These are phyloP conservation scores for Breviolum minutum DNA, from an alignment of 73 alveolate species.

Conservation along the genomic window DNA sequence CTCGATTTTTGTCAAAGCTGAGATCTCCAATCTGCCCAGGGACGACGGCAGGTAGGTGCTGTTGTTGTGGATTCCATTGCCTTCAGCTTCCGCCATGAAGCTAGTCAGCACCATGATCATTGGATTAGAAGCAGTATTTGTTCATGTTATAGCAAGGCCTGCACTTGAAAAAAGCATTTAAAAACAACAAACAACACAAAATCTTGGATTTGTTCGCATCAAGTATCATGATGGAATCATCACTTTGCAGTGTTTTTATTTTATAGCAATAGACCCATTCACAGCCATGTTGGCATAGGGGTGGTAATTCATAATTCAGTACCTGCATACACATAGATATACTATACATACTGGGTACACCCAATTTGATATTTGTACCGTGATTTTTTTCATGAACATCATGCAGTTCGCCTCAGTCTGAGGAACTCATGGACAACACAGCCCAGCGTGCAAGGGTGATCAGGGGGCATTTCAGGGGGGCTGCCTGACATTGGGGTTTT, in stretches of 20 bases:
- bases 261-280: too few species aligned
- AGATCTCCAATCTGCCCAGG: not conserved
- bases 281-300: too few species aligned
- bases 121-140: too few species aligned
- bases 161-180: too few species aligned
- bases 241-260: not conserved
- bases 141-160: too few species aligned
- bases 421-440: constrained; percentile 89
- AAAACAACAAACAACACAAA: too few species aligned
- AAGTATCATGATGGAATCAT: not conserved
- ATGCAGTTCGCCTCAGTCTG: not conserved
- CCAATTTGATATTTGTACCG: not conserved
- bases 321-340: too few species aligned
- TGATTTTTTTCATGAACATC: not conserved
- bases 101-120: not conserved
- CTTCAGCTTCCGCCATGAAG: constrained; percentile 89
- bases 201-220: too few species aligned
- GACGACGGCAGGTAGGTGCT: constrained; percentile 16
- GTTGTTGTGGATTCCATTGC: constrained; percentile 91
- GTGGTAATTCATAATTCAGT: too few species aligned
- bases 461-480: not conserved
- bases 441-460: constrained; percentile 85
- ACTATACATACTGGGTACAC: too few species aligned
- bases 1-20: not conserved
- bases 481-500: not conserved